phyloP scores from a whole-genome alignment of 2,329 filamentous ascomycete genomes.

The Iodosphaeria phyllophila region DNA sequence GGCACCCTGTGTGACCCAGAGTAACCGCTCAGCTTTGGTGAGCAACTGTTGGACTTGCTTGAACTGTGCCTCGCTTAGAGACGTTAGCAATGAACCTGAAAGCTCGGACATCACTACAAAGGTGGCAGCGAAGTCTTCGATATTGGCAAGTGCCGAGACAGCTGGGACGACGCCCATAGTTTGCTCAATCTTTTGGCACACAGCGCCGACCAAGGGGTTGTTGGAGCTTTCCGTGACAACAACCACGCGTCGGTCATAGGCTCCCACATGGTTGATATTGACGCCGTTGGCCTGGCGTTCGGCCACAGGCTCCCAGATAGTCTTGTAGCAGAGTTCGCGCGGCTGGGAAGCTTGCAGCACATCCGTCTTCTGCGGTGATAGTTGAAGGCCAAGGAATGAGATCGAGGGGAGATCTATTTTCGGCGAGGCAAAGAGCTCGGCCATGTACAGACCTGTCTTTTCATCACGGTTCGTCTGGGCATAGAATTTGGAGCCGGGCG shows the following conservation, averaged over 20 bases:
- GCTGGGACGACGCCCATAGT: conserved; percentile 4
- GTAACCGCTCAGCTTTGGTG: conserved; percentile 4
- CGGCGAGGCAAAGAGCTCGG: conserved; percentile 6
- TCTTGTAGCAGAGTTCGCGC: conserved; percentile 6
- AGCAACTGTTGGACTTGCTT: conserved; percentile 6
- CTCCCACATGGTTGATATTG: neutral
- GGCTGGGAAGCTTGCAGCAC: conserved; percentile 15
- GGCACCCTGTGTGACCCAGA: conserved; percentile 9
- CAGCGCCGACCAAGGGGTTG: neutral
- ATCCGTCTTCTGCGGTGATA: conserved; percentile 4
- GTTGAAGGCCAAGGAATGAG: conserved; percentile 7
- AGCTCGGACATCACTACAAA: conserved; percentile 7
- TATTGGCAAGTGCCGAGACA: conserved; percentile 2
- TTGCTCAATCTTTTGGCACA: neutral
- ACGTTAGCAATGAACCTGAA: conserved; percentile 6
- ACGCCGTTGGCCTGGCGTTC: conserved; percentile 1
- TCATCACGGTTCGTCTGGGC: conserved; percentile 4
- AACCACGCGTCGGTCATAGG: neutral
- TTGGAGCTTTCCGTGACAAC: neutral
- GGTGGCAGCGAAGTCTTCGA: conserved; percentile 5
- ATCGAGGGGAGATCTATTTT: conserved; percentile 5
- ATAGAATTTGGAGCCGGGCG: conserved; percentile 5
- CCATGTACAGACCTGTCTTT: conserved; percentile 4
- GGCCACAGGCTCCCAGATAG: conserved; percentile 7
- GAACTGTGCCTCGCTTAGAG: conserved; percentile 4